These are phyloP conservation scores for Gloeostereum incarnatum DNA, from an alignment of 768 basidiomycete genomes.

Conservation along the genomic window DNA sequence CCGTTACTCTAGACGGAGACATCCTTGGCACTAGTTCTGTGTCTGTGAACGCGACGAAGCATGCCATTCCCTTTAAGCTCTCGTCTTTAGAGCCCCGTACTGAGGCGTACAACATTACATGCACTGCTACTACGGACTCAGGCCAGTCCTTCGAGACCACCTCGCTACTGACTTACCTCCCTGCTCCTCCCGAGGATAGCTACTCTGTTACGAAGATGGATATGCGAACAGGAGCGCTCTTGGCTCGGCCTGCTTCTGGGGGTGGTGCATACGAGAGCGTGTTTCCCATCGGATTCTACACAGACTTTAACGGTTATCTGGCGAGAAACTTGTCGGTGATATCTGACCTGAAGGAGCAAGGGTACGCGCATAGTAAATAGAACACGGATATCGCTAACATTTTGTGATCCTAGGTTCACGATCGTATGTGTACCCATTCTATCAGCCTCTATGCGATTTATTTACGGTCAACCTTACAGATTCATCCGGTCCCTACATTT, in stretches of 20 bases:
- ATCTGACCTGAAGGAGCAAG: conserved; percentile 44
- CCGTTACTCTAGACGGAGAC: conserved; percentile 35
- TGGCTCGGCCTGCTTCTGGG: conserved; percentile 44
- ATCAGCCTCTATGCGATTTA: neutral
- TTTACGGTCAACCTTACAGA: conserved; percentile 20
- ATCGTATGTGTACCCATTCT: conserved; percentile 22
- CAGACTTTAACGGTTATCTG: conserved; percentile 46
- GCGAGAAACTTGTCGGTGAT: conserved; percentile 42
- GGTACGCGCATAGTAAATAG: conserved; percentile 43
- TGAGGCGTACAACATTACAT: conserved; percentile 25
- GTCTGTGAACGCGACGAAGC: conserved; percentile 41
- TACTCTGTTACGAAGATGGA: conserved; percentile 59
- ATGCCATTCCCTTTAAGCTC: conserved; percentile 40
- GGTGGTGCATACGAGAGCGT: conserved; percentile 42
- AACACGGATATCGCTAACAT: neutral
- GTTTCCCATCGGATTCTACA: conserved; percentile 72
- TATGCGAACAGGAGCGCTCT: conserved; percentile 44
- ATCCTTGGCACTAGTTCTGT: conserved; percentile 32
- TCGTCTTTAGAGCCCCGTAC: conserved; percentile 31
- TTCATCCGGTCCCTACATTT: conserved; percentile 67
- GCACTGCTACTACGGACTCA: conserved; percentile 24
- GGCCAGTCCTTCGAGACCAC: conserved; percentile 35
- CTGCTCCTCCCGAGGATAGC: conserved; percentile 33
- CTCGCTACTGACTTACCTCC: conserved; percentile 38
- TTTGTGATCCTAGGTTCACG: conserved; percentile 22